Percentiles rank a stretch among this genome's conserved stretches.
These are phyloP conservation scores for Sporobolomyces roseus DNA, from an alignment of 768 basidiomycete species.

Conservation along the genomic window DNA sequence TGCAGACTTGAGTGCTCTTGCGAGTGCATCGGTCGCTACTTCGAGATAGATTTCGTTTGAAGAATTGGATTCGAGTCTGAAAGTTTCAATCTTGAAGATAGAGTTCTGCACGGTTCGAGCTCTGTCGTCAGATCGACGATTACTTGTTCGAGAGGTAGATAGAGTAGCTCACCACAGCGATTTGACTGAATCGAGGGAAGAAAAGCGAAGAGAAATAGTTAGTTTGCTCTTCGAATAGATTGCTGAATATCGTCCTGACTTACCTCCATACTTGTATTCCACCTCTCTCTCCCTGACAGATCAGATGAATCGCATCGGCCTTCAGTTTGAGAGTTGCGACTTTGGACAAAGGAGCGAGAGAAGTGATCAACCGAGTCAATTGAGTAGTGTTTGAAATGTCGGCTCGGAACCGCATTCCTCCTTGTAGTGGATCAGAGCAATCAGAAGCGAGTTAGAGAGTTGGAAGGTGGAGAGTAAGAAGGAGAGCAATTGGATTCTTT, in stretches of 20 bases:
- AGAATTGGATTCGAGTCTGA: constrained; percentile 82
- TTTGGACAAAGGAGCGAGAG: constrained; percentile 35
- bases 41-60: constrained; percentile 72
- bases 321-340: constrained; percentile 38
- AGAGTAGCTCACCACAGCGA: constrained; percentile 40
- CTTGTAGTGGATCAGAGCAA: background rate
- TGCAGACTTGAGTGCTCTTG: constrained; percentile 57
- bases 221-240: no score
- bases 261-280: constrained; percentile 84
- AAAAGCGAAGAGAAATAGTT: constrained; percentile 45
- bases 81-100: constrained; percentile 57
- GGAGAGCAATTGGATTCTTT: background rate
- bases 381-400: constrained; percentile 19
- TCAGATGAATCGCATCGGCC: constrained; percentile 59
- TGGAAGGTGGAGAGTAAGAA: background rate
- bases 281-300: constrained; percentile 77
- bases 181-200: constrained; percentile 33
- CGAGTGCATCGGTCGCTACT: constrained; percentile 69
- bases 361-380: constrained; percentile 27
- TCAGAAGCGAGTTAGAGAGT: background rate
- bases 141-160: background rate
- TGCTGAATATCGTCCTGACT: no score
- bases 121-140: no score
- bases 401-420: constrained; percentile 35
- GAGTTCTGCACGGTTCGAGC: constrained; percentile 12